phyloP scores from a whole-genome alignment of 805 yeast genomes.

The Suhomyces sp. region DNA sequence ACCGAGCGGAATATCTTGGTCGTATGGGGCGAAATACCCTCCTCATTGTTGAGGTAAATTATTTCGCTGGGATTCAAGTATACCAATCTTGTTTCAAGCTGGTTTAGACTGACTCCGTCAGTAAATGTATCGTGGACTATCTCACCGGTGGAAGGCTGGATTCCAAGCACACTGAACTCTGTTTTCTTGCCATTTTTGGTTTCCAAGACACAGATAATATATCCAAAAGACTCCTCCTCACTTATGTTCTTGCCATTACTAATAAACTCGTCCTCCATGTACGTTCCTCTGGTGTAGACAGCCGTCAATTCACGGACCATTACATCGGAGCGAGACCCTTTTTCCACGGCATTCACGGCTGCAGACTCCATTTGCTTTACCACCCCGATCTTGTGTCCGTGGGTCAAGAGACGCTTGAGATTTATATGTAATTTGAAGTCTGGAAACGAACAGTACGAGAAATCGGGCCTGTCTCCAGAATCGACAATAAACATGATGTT shows the following conservation, averaged over 20 bases:
- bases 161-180: constrained; percentile 51
- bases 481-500: constrained; percentile 68
- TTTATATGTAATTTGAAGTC: constrained; percentile 71
- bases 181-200: background rate
- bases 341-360: constrained; percentile 60
- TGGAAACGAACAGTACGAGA: constrained; percentile 87
- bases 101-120: constrained; percentile 56
- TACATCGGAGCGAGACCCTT: constrained; percentile 43
- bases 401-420: constrained; percentile 64
- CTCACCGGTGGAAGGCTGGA: constrained; percentile 73
- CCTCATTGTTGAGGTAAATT: constrained; percentile 35
- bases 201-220: constrained; percentile 44
- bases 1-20: constrained; percentile 15
- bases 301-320: constrained; percentile 68
- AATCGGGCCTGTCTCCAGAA: constrained; percentile 49
- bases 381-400: constrained; percentile 80
- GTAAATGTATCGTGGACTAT: constrained; percentile 66
- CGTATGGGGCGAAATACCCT: constrained; percentile 28
- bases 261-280: constrained; percentile 55
- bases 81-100: constrained; percentile 68
- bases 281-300: constrained; percentile 81
- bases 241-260: constrained; percentile 11
- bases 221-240: constrained; percentile 24
- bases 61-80: constrained; percentile 80
- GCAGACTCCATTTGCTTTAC: constrained; percentile 84